Evolutionary conservation across 1,284 basidiomycete species (phyloP), one percentile per base, ranked within the genome.

Genomic region (Cystobasidiaceae sp.): DNA sequence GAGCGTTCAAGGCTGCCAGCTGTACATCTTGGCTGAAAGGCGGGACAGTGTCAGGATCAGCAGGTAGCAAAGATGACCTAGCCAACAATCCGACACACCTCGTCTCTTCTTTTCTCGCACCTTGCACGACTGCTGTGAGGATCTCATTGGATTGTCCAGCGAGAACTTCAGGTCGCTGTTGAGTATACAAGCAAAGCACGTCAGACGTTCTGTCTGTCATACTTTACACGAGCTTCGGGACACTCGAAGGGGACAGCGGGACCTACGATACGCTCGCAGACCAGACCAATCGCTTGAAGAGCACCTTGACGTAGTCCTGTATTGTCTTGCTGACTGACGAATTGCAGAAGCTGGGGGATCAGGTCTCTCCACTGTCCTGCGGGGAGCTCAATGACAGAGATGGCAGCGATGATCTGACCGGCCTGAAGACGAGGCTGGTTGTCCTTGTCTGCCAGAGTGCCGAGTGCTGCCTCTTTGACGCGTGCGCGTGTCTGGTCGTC

Each of bases 41-140:
- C 21, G 17, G 7, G 19, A 25, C 48, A 70, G 61, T 11, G 23
- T 4, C 4, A 25, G 8, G n/a, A n/a, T n/a, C n/a, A n/a, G 39
- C n/a, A 23, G 45, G 15, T 39, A 46, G 30, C n/a, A n/a, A n/a
- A n/a, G n/a, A n/a, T n/a, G n/a, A n/a, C n/a, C n/a, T n/a, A n/a
- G n/a, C n/a, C n/a, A n/a, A n/a, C n/a, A n/a, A n/a, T n/a, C n/a
- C n/a, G 3, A 32, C 68, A 34, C 13, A 71, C 60, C 69, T 17
- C 45, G 89, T 84, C 77, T 98, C 94, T 72, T 97, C 96, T 79
- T 96, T 96, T 65, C 93, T 84, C 33, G 93, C 94, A 23, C 96
- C 96, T 76, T 97, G 93, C 60, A 99, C 94, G 67, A 99, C 96
- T 21, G 94, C 94, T 21, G 96, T 99, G 62, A 98, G 81, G 74